Evolutionary conservation across 148 eudicot species (phyloP), one percentile per base, ranked within the genome.

Genomic region (Fagopyrum tataricum): DNA sequence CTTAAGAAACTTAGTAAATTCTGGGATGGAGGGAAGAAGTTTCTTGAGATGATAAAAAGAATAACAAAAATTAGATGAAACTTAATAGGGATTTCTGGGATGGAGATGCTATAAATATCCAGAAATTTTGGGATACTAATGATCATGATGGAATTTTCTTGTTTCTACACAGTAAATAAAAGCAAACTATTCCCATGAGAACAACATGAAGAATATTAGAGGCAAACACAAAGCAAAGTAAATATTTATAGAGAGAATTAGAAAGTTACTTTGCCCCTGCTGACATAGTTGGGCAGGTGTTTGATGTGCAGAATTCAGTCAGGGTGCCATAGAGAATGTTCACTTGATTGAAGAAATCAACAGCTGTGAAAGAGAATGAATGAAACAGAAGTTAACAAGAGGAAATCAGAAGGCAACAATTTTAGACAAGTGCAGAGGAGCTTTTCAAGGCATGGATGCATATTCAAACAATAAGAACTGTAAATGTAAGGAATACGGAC

Each of bases 321-420:
- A 81, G 84, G 26, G 84, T 81, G 43, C 79, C 84, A 72, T 75
- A 78, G 20, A 81, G 76, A 78, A 81, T 78, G 74, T 78, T 78
- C 61, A 81, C 84, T 76, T 81, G 84, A 78, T 81, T 81, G 73
- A 78, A 81, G 81, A 81, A 81, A 76, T 81, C 84, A 58, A 81
- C 84, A 40, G 84, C 84, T 81, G 81, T 71, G 46, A 47, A 72
- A 43, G 48, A 71, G 14, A 39, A 72, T 24, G 15, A 42, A 39
- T 62, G 20, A 40, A 69, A 24, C 47, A 48, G 11, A n/a, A 47
- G 72, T 31, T 74, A 58, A 24, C 13, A 59, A 21, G 68, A 73
- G 18, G 58, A 49, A 26, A 49, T 49, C 7, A 31, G 11, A 61
- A 26, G 41, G 14, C 40, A 15, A 12, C n/a, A 53, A 53, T 7